Evolutionary conservation across 441 rosid species (phyloP).

Genomic region (Croton laevigatus): DNA sequence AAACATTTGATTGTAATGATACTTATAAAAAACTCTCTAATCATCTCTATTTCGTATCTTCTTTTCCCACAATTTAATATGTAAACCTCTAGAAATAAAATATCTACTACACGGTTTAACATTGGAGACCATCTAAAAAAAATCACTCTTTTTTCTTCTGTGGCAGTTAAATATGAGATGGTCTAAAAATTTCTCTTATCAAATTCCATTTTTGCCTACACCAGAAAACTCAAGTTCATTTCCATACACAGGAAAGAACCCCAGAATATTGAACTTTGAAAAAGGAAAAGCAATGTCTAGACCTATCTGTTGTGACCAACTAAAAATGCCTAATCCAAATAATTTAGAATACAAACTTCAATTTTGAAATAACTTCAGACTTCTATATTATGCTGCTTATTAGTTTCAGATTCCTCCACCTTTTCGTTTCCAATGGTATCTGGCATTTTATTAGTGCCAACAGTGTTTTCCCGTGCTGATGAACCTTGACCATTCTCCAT

Average conservation of each 20-base stretch:
- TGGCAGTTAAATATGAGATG: too few relatives aligned
- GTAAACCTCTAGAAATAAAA: too few relatives aligned
- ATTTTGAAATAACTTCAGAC: constrained; percentile 10
- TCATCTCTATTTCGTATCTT: too few relatives aligned
- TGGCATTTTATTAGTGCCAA: constrained; percentile 14
- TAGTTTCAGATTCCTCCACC: constrained; percentile 13
- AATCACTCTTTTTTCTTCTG: too few relatives aligned
- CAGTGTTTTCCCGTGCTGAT: constrained; percentile 18
- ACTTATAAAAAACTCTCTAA: too few relatives aligned
- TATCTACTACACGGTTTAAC: too few relatives aligned
- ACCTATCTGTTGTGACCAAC: background rate
- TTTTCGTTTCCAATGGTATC: constrained; percentile 16
- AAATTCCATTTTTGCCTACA: background rate
- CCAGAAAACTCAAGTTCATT: background rate
- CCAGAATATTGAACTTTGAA: background rate
- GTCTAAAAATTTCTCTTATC: background rate
- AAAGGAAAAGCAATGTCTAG: background rate
- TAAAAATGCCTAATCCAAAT: background rate
- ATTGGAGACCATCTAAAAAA: too few relatives aligned
- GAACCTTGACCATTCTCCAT: constrained; percentile 28
- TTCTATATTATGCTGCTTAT: background rate
- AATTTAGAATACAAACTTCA: constrained; percentile 2
- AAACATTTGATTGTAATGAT: too few relatives aligned
- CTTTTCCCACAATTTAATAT: too few relatives aligned
- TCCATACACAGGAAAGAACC: background rate